These are phyloP conservation scores for Solanum peruvianum DNA, from an alignment of 257 asterid species.

Conservation along the genomic window DNA sequence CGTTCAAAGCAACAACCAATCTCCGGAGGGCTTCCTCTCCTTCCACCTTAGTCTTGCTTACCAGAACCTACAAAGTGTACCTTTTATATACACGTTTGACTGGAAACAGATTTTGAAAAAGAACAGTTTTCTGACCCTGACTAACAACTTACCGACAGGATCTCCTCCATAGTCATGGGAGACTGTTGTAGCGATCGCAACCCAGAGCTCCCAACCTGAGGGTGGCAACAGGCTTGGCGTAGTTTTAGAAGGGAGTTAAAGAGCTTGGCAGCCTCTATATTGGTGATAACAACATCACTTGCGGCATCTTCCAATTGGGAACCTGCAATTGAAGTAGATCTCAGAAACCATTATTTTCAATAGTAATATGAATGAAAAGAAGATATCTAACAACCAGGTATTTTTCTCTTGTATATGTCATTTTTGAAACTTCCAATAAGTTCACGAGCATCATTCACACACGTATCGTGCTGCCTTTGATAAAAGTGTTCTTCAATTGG, in stretches of 20 bases:
- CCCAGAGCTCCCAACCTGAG: slow-evolving; percentile 99
- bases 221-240: slow-evolving; percentile 99
- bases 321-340: slow-evolving; percentile 26
- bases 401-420: slow-evolving; percentile 34
- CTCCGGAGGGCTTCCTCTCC: slow-evolving; percentile 94
- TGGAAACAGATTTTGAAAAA: slow-evolving; percentile 4
- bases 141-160: slow-evolving; percentile 56
- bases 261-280: slow-evolving; percentile 79
- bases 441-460: slow-evolving; percentile 83
- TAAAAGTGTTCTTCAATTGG: slow-evolving; percentile 91
- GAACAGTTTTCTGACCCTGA: slow-evolving; percentile 1
- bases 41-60: slow-evolving; percentile 86
- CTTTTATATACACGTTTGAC: not conserved
- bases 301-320: slow-evolving; percentile 24
- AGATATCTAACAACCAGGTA: slow-evolving; percentile 33
- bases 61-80: slow-evolving; percentile 56
- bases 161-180: slow-evolving; percentile 98
- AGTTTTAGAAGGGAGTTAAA: slow-evolving; percentile 93
- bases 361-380: not conserved
- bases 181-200: slow-evolving; percentile 83
- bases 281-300: slow-evolving; percentile 52
- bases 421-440: slow-evolving; percentile 62
- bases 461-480: slow-evolving; percentile 88
- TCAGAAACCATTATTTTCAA: not conserved
- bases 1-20: slow-evolving; percentile 82